Conservation (phyloP, 2,329 filamentous ascomycete species). For the Hirsutella thompsonii region DNA sequence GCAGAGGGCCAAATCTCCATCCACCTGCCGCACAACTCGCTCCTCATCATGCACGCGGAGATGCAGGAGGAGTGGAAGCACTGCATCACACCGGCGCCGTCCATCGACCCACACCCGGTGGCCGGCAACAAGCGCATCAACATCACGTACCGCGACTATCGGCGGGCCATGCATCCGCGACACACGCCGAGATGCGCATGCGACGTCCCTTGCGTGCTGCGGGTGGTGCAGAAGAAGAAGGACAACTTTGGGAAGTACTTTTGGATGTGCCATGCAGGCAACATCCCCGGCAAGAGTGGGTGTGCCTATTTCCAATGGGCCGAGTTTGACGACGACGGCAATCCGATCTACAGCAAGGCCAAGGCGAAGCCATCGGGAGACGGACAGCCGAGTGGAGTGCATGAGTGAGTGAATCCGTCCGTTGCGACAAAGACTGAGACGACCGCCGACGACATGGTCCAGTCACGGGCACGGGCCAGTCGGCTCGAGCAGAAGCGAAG, state of each 20-base stretch:
- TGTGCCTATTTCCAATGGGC: slow-evolving; percentile 81
- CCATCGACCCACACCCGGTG: slow-evolving; percentile 75
- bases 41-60: slow-evolving; percentile 91
- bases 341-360: slow-evolving; percentile 31
- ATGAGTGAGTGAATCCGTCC: too few relatives aligned
- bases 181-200: slow-evolving; percentile 71
- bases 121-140: slow-evolving; percentile 76
- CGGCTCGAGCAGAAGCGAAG: too few relatives aligned
- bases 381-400: too few relatives aligned
- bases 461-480: too few relatives aligned
- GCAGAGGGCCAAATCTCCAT: slow-evolving; percentile 79
- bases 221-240: slow-evolving; percentile 68
- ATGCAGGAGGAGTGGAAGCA: slow-evolving; percentile 99
- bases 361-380: background rate
- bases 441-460: too few relatives aligned
- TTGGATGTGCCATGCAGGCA: slow-evolving; percentile 83
- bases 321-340: slow-evolving; percentile 74
- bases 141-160: slow-evolving; percentile 85
- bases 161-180: slow-evolving; percentile 60
- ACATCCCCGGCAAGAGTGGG: slow-evolving; percentile 52
- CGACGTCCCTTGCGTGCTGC: slow-evolving; percentile 51
- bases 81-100: slow-evolving; percentile 58
- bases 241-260: slow-evolving; percentile 73
- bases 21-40: slow-evolving; percentile 85
- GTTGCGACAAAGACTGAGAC: too few relatives aligned